Base-by-base conservation (phyloP, 2,329 filamentous ascomycete genomes). In the Colletotrichum sp. region DNA sequence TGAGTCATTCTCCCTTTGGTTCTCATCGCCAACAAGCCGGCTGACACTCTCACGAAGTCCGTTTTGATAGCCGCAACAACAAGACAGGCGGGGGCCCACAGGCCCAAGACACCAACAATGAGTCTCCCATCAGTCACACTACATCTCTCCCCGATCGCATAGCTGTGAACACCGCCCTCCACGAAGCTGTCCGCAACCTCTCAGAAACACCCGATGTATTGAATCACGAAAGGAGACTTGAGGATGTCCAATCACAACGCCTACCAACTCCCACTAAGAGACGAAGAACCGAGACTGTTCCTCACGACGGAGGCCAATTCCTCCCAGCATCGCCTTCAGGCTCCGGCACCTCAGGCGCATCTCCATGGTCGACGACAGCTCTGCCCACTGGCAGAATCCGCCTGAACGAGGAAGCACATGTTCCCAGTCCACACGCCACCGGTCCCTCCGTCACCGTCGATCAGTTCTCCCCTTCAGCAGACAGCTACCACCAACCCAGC, bases 1-100 rank as follows among this genome's bases (percentile, higher is more conserved):
- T 86, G 72, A 71, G 84, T 78, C 8, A 39, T 49, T 6, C 5
- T 0, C 24, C 16, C 4, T 18, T 49, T 28, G 0, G 18, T 13
- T 18, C 28, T 32, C 59, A 15, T 7, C 24, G 18, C 24, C 28
- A 9, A 2, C 0, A 6, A 15, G 18, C 13, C n/a, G 6, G 32
- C 26, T 59, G 9, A 44, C 39, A 3, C 24, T 36, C 7, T 44
- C 18, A 55, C 6, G 2, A 18, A 73, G 71, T 73, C 24, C 71
- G 71, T 8, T 73, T 73, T n/a, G 71, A 64, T 16, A 73, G 57
- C 49, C 57, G 71, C 13, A 73, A 62, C 71, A 26, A 49, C 24
- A 70, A 59, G 24, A 44, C 30, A 24, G 15, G 18, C 36, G 66
- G 7, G 4, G 5, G 12, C 8, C 13, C 21, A 10, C 65, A 55